These are phyloP conservation scores for Poa pratensis DNA, from an alignment of 176 grass and related monocot genomes.

Conservation along the genomic window DNA sequence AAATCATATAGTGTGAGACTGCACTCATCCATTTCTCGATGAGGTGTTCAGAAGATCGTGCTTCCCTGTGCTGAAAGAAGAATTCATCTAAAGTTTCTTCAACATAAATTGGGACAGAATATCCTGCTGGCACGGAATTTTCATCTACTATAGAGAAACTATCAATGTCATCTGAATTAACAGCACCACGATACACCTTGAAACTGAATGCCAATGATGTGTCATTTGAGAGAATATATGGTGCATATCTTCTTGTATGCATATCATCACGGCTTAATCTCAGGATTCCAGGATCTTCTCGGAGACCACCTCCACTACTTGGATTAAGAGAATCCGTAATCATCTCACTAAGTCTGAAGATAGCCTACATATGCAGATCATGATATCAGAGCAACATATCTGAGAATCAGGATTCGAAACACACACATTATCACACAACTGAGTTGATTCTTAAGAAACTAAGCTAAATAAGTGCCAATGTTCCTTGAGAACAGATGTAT, in stretches of 20 bases:
- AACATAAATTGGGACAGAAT: slow-evolving; percentile 84
- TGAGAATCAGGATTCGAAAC: slow-evolving; percentile 23
- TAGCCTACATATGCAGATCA: slow-evolving; percentile 64
- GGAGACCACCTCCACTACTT: slow-evolving; percentile 54
- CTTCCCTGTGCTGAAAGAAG: slow-evolving; percentile 71
- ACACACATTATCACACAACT: slow-evolving; percentile 17
- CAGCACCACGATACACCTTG: slow-evolving; percentile 77
- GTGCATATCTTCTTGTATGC: slow-evolving; percentile 88
- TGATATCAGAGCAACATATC: slow-evolving; percentile 38
- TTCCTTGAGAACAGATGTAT: slow-evolving; percentile 41
- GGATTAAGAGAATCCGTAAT: slow-evolving; percentile 78
- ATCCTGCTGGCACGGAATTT: slow-evolving; percentile 77
- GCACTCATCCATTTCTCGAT: slow-evolving; percentile 76
- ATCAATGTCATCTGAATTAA: slow-evolving; percentile 76
- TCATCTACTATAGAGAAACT: slow-evolving; percentile 69
- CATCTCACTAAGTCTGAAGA: slow-evolving; percentile 83
- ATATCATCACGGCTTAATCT: slow-evolving; percentile 70
- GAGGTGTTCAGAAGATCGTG: slow-evolving; percentile 79
- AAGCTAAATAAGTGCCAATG: slow-evolving; percentile 9
- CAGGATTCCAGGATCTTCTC: slow-evolving; percentile 56
- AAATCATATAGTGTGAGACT: slow-evolving; percentile 94
- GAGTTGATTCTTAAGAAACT: slow-evolving; percentile 1
- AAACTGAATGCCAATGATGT: slow-evolving; percentile 85
- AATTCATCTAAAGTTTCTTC: slow-evolving; percentile 89
- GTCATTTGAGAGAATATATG: slow-evolving; percentile 91